Conservation (phyloP, 441 rosid genomes). For the Manihot esculenta region DNA sequence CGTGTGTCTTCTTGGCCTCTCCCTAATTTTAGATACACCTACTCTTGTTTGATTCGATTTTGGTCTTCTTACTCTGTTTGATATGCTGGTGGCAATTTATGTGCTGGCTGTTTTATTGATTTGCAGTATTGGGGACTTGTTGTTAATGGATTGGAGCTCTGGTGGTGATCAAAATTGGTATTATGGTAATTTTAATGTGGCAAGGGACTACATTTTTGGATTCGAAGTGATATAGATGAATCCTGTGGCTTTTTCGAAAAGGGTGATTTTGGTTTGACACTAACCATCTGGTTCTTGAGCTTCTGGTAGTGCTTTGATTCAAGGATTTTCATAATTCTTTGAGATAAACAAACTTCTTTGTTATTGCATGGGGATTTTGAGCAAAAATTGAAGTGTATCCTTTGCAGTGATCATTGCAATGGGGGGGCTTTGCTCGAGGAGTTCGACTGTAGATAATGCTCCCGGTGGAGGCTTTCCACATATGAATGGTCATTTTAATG, state of each 20-base stretch:
- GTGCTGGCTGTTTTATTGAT: conserved; percentile 15
- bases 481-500: conserved; percentile 58
- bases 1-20: conserved; percentile 17
- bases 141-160: conserved; percentile 56
- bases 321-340: conserved; percentile 21
- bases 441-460: conserved; percentile 87
- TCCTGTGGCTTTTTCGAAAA: conserved; percentile 15
- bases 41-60: background rate
- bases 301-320: conserved; percentile 13
- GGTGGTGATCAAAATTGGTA: conserved; percentile 41
- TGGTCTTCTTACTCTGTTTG: conserved; percentile 16
- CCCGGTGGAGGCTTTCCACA: conserved; percentile 79
- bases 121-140: conserved; percentile 37
- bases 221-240: conserved; percentile 30
- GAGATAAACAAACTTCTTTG: conserved; percentile 23
- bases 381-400: conserved; percentile 24
- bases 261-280: conserved; percentile 5
- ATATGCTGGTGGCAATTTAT: conserved; percentile 16
- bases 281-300: conserved; percentile 10
- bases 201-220: conserved; percentile 31
- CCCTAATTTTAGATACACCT: background rate
- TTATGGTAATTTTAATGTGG: conserved; percentile 33
- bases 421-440: conserved; percentile 99
- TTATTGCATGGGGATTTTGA: conserved; percentile 36
- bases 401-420: conserved; percentile 37